Base-by-base conservation (phyloP, 306 rosid species). In the Prinsepia uniflora region DNA sequence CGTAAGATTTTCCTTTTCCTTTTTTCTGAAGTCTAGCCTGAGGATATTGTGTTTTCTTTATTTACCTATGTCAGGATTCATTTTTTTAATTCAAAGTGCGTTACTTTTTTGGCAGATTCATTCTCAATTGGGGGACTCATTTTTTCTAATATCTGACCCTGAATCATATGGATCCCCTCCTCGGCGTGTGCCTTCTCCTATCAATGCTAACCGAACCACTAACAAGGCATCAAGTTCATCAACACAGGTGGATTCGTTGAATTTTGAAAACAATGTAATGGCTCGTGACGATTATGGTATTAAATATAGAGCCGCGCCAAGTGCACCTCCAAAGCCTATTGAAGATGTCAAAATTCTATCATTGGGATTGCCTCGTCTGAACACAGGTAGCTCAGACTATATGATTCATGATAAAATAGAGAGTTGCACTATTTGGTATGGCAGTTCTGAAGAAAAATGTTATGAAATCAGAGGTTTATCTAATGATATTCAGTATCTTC, bases 141-240 rank as follows among this genome's bases (percentile, higher is more conserved):
- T 80, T 75, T 82, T 75, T 70, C 84, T 82, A 11, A 59, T 69
- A 63, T 65, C 90, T 45, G 82, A 83, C 76, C 90, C 83, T 22
- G 83, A 85, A 49, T 70, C 36, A 14, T 73, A 83, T 55, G 85
- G 87, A 72, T 72, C 85, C 34, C 90, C 87, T 80, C 89, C 90
- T 48, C 47, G 76, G 61, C 85, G 85, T 42, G 74, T 61, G 6
- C 90, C 87, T 12, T 76, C 86, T 65, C 77, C 84, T 9, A 22
- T 61, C 46, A 60, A 47, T 66, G 81, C 63, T 59, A 74, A 50
- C 14, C 76, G 39, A 58, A 71, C 73, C 40, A 13, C 68, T 53
- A 36, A 69, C 52, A 58, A 62, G 19, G 70, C 64, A 34, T 77
- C 80, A 15, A 71, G 18, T 72, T 77, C 86, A 24, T 67, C 79